A percentile compares a stretch with the other conserved stretches of the same genome.
Conservation (phyloP, 305 asterid genomes). For the Ajuga reptans region DNA sequence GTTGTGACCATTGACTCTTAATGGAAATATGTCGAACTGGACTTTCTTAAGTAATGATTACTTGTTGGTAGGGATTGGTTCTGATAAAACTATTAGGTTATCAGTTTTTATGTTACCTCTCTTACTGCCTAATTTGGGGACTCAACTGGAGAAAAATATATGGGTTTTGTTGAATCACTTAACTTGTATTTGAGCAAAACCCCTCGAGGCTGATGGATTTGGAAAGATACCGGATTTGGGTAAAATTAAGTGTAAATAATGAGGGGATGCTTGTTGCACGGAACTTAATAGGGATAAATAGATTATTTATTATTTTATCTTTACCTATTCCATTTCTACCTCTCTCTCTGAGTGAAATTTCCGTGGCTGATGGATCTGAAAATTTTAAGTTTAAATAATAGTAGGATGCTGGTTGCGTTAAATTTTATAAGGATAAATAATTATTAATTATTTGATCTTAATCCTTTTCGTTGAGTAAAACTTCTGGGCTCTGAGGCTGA, state of each 20-base stretch:
- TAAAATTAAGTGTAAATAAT: background rate
- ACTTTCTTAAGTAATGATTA: background rate
- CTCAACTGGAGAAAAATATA: background rate
- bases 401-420: too few species aligned
- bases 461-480: too few species aligned
- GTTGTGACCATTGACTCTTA: background rate
- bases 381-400: too few species aligned
- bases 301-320: background rate
- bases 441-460: too few species aligned
- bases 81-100: background rate
- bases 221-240: background rate
- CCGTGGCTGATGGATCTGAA: too few species aligned
- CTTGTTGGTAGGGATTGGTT: background rate
- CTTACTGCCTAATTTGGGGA: background rate
- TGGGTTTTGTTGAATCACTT: background rate
- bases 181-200: background rate
- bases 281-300: background rate
- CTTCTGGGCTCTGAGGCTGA: too few species aligned
- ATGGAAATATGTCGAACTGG: background rate
- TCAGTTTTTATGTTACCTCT: background rate
- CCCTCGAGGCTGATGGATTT: background rate
- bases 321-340: too few species aligned
- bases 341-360: too few species aligned
- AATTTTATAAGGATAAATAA: too few species aligned
- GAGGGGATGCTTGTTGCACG: background rate